phyloP scores from a whole-genome alignment of 352 stramenopile genomes.

The Achlya hypogyna region DNA sequence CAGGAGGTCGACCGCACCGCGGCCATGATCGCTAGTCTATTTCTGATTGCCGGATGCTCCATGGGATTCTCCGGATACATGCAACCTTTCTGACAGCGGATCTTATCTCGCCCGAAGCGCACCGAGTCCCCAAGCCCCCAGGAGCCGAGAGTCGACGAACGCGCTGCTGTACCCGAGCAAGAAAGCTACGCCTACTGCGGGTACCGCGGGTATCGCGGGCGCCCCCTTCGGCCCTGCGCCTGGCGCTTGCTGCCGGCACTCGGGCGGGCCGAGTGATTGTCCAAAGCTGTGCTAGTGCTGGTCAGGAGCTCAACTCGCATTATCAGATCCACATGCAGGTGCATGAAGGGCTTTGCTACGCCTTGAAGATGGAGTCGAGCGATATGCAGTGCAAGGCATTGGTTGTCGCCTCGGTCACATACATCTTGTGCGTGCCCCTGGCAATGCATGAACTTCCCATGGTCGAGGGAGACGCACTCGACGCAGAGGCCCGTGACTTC shows the following conservation, averaged over 20 bases:
- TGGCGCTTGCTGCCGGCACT: too few relatives aligned
- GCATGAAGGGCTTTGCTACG: background rate
- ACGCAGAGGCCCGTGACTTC: slow-evolving; percentile 74
- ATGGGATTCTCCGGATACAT: background rate
- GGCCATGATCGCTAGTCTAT: background rate
- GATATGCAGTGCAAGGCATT: slow-evolving; percentile 46
- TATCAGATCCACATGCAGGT: too few relatives aligned
- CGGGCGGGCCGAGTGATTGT: too few relatives aligned
- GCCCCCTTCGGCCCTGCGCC: too few relatives aligned
- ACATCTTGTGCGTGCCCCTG: slow-evolving; percentile 44
- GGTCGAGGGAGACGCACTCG: slow-evolving; percentile 28
- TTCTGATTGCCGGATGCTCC: background rate
- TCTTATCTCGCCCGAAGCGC: too few relatives aligned
- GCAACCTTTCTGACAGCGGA: background rate
- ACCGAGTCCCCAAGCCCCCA: too few relatives aligned
- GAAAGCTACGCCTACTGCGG: too few relatives aligned
- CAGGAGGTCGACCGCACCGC: background rate
- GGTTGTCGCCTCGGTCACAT: slow-evolving; percentile 67
- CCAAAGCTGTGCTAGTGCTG: too few relatives aligned
- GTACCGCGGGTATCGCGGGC: too few relatives aligned
- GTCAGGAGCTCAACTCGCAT: too few relatives aligned
- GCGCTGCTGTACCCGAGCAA: too few relatives aligned
- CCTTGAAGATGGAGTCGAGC: slow-evolving; percentile 13
- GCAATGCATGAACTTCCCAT: background rate
- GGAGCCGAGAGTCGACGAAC: too few relatives aligned